phyloP scores from a whole-genome alignment of 805 yeast species.

The Metschnikowia drakensbergensis region DNA sequence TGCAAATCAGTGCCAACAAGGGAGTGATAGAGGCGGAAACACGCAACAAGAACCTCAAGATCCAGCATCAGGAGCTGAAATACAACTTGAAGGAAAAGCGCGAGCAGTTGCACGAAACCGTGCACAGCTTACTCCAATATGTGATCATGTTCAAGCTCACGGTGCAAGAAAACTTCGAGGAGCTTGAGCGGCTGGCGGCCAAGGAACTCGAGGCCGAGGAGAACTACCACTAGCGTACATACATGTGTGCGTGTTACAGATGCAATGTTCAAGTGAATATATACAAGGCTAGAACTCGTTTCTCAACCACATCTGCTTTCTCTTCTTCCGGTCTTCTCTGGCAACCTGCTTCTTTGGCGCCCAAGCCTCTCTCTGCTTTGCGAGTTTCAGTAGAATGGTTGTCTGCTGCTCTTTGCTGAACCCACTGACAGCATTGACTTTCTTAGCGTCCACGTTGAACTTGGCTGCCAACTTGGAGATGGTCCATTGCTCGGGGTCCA shows the following conservation, averaged over 20 bases:
- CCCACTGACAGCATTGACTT: constrained; percentile 42
- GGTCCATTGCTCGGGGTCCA: constrained; percentile 62
- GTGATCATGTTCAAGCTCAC: constrained; percentile 63
- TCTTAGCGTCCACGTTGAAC: constrained; percentile 47
- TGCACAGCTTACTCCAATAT: constrained; percentile 55
- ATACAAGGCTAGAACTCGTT: constrained; percentile 37
- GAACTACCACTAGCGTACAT: neutral
- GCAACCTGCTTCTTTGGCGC: constrained; percentile 44
- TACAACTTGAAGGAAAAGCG: constrained; percentile 46
- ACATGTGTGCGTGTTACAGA: neutral
- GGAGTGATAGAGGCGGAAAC: constrained; percentile 46
- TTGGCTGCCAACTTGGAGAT: constrained; percentile 57
- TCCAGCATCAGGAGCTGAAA: constrained; percentile 49
- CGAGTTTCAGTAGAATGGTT: constrained; percentile 47
- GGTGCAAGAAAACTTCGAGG: constrained; percentile 62
- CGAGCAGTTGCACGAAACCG: constrained; percentile 47
- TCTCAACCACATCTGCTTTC: constrained; percentile 62
- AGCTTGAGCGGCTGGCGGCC: constrained; percentile 46
- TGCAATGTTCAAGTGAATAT: constrained; percentile 1
- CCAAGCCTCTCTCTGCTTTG: constrained; percentile 48
- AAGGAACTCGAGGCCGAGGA: constrained; percentile 30
- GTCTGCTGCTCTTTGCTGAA: constrained; percentile 34
- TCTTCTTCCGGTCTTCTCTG: constrained; percentile 53
- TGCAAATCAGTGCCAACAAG: constrained; percentile 47
- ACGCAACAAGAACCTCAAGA: constrained; percentile 46